phyloP scores from a whole-genome alignment of 768 basidiomycete species.

The Lyophyllum decastes region DNA sequence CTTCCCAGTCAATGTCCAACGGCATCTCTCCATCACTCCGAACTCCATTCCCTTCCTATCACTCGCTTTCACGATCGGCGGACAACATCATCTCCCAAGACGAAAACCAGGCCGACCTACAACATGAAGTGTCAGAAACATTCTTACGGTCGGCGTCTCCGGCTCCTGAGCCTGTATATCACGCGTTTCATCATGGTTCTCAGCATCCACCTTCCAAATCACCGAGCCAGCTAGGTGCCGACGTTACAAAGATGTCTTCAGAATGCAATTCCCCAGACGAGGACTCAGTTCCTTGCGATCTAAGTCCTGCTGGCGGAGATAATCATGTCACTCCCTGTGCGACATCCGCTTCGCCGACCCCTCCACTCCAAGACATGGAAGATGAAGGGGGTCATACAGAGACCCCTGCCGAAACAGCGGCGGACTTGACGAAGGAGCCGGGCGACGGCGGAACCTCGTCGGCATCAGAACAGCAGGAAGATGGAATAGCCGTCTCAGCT shows the following conservation, averaged over 20 bases:
- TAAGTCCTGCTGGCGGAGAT: not conserved
- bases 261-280: not conserved
- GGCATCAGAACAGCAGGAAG: constrained; percentile 21
- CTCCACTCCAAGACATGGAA: constrained; percentile 7
- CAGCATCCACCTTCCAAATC: not conserved
- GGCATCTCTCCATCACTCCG: not conserved
- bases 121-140: not conserved
- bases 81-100: not conserved
- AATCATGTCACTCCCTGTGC: not conserved
- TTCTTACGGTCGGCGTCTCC: not conserved
- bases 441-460: not conserved
- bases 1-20: not conserved
- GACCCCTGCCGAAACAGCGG: not conserved
- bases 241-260: not conserved
- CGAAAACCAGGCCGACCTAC: not conserved
- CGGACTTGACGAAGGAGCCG: not conserved
- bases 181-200: not conserved
- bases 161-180: not conserved
- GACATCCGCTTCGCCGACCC: not conserved
- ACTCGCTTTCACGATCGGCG: not conserved
- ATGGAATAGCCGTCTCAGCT: constrained; percentile 40
- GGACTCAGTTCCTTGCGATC: not conserved
- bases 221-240: not conserved
- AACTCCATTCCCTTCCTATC: not conserved
- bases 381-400: constrained; percentile 8